Evolutionary conservation across 2,329 filamentous ascomycete species (phyloP).

Genomic region (Beauveria australis): DNA sequence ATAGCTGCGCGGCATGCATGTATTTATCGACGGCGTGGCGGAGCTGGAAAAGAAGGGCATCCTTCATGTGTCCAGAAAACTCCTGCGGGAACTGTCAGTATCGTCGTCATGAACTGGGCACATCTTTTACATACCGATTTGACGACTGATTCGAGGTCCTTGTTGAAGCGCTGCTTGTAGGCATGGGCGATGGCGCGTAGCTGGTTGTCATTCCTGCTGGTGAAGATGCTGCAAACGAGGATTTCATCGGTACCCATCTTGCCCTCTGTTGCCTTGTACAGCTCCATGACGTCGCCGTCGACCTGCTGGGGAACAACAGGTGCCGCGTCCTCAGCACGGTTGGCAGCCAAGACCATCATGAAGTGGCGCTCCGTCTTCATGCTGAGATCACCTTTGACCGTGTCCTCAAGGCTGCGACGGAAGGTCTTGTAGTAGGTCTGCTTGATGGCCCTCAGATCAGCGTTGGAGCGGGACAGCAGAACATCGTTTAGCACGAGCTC

Average conservation of each 20-base stretch:
- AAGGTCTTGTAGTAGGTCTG: slow-evolving; percentile 62
- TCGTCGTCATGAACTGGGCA: not conserved
- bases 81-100: slow-evolving; percentile 36
- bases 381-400: slow-evolving; percentile 71
- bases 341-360: slow-evolving; percentile 67
- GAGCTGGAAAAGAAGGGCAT: slow-evolving; percentile 74
- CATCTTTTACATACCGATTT: slow-evolving; percentile 44
- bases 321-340: slow-evolving; percentile 67
- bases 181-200: slow-evolving; percentile 70
- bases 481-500: slow-evolving; percentile 81
- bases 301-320: slow-evolving; percentile 66
- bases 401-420: slow-evolving; percentile 57
- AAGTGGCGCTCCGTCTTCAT: slow-evolving; percentile 83
- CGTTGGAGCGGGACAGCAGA: slow-evolving; percentile 73
- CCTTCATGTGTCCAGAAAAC: slow-evolving; percentile 89
- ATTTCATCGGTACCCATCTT: slow-evolving; percentile 66
- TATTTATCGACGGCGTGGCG: slow-evolving; percentile 69
- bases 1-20: slow-evolving; percentile 69
- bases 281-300: slow-evolving; percentile 64
- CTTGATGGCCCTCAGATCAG: slow-evolving; percentile 84
- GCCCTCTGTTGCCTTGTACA: slow-evolving; percentile 72
- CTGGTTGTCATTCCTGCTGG: slow-evolving; percentile 69
- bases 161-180: slow-evolving; percentile 66
- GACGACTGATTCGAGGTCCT: slow-evolving; percentile 63
- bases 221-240: slow-evolving; percentile 70